Conservation (phyloP, 2,329 filamentous ascomycete genomes). For the Colletotrichum gigasporum region DNA sequence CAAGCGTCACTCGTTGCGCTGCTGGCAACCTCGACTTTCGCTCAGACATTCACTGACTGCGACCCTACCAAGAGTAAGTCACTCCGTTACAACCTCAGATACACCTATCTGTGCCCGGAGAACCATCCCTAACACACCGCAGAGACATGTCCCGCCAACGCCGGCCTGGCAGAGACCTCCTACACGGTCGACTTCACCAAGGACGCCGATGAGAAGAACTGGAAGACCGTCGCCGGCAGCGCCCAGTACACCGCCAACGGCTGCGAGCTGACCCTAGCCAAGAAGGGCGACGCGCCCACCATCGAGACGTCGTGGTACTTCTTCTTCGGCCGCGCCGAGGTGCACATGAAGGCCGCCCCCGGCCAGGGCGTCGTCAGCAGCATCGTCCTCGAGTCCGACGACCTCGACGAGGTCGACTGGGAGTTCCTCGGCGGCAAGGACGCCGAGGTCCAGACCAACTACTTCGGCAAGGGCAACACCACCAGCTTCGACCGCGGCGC, state of each 20-base stretch:
- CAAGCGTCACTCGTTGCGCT: constrained; percentile 29
- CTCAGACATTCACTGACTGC: constrained; percentile 28
- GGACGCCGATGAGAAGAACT: constrained; percentile 59
- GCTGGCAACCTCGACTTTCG: constrained; percentile 22
- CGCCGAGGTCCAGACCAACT: constrained; percentile 82
- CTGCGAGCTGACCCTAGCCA: constrained; percentile 62
- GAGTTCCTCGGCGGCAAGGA: constrained; percentile 80
- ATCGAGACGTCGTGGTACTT: constrained; percentile 81
- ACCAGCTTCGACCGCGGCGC: constrained; percentile 71
- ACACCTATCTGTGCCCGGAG: no score
- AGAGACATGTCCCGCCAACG: constrained; percentile 66
- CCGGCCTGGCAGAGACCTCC: constrained; percentile 67
- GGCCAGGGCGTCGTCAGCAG: constrained; percentile 77
- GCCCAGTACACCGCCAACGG: constrained; percentile 40
- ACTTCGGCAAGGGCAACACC: constrained; percentile 78
- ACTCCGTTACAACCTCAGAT: no score
- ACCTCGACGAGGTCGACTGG: constrained; percentile 85
- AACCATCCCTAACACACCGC: background rate
- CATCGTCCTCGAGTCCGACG: constrained; percentile 78
- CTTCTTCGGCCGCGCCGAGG: constrained; percentile 82
- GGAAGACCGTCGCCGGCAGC: constrained; percentile 37
- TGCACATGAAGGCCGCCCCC: constrained; percentile 56
- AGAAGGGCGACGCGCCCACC: constrained; percentile 64
- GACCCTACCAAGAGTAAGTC: constrained; percentile 31
- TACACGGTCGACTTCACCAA: constrained; percentile 71